Evolutionary conservation across 495 filamentous ascomycete genomes (phyloP).

Genomic region (Cairneyella variabilis): DNA sequence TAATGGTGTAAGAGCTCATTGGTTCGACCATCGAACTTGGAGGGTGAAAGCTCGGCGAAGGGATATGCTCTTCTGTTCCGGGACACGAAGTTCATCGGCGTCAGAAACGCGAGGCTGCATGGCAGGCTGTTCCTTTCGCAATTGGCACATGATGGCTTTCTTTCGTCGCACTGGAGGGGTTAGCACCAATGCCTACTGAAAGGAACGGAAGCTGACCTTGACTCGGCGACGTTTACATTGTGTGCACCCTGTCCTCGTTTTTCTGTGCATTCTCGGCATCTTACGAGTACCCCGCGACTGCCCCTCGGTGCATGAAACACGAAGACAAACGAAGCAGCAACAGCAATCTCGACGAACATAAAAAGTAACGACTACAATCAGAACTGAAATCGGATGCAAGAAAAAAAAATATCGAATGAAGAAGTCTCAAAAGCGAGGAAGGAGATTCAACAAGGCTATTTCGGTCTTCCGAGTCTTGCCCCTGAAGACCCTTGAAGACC

Average conservation of each 20-base stretch:
- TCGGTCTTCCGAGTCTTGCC: no score
- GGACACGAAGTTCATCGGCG: background rate
- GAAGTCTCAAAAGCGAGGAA: background rate
- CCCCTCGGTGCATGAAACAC: background rate
- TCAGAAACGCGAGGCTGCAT: conserved; percentile 13
- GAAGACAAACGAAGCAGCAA: background rate
- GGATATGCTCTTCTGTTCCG: background rate
- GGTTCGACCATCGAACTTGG: background rate
- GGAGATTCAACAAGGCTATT: no score
- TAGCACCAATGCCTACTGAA: background rate
- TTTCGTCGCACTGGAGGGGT: conserved; percentile 14
- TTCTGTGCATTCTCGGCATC: conserved; percentile 9
- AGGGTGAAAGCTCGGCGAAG: background rate
- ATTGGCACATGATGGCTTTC: conserved; percentile 7
- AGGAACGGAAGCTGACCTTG: conserved; percentile 4
- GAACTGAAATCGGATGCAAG: background rate
- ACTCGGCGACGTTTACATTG: conserved; percentile 14
- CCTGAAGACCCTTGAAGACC: no score
- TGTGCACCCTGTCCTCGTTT: conserved; percentile 13
- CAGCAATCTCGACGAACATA: background rate
- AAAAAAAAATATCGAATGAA: conserved; percentile 1
- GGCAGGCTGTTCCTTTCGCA: conserved; percentile 2
- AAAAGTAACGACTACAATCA: background rate
- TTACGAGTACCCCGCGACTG: background rate
- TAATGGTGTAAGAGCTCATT: background rate